Evolutionary conservation across 2,329 filamentous ascomycete species (phyloP).

Genomic region (Trichoderma endophyticum): DNA sequence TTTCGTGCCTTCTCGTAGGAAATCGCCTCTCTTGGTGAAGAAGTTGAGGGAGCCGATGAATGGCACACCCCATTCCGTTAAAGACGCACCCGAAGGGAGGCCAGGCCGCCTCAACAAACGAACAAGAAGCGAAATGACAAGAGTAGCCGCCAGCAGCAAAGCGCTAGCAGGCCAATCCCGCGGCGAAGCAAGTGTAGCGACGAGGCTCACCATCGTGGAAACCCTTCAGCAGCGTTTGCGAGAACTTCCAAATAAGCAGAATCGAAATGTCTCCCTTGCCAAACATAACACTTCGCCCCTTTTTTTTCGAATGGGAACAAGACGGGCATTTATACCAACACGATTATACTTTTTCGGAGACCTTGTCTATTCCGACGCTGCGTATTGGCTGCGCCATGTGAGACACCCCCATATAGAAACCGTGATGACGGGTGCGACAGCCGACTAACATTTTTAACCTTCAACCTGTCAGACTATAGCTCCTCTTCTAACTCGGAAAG

Average conservation of each 20-base stretch:
- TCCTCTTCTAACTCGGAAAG: neutral
- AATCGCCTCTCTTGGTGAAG: conserved; percentile 46
- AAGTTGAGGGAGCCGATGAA: conserved; percentile 44
- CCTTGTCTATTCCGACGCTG: neutral
- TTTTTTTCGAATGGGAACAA: neutral
- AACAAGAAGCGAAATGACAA: neutral
- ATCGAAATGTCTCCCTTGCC: neutral
- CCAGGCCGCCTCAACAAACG: conserved; percentile 20
- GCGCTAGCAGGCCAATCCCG: conserved; percentile 17
- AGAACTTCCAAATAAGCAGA: neutral
- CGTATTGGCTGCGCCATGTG: neutral
- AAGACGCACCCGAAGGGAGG: conserved; percentile 27
- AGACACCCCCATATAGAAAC: neutral
- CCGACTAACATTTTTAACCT: neutral
- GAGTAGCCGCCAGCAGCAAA: conserved; percentile 13
- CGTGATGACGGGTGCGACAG: neutral
- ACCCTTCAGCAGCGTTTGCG: neutral
- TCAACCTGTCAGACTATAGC: conserved; percentile 10
- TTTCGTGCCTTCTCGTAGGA: conserved; percentile 35
- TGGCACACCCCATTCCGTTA: conserved; percentile 33
- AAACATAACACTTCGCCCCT: too few species aligned
- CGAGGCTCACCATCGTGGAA: conserved; percentile 4
- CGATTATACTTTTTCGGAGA: neutral
- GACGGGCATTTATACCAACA: neutral
- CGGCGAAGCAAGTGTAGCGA: conserved; percentile 12